Conservation (phyloP, 352 stramenopile genomes). For the Phytophthora megakarya region DNA sequence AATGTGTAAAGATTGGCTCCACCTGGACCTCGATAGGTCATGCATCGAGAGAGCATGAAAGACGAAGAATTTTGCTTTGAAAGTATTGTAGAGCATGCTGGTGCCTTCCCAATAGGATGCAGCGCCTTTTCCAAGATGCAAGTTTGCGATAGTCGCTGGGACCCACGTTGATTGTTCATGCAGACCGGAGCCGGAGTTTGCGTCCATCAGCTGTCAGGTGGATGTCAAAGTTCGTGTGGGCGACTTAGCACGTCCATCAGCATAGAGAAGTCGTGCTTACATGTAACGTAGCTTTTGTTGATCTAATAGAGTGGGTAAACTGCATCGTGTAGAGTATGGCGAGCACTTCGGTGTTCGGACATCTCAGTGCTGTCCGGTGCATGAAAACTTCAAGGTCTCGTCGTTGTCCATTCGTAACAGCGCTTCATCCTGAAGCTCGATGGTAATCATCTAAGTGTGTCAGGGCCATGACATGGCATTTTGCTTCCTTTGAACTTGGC, state of each 20-base stretch:
- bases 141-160: constrained; percentile 20
- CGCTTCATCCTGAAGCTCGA: too few species aligned
- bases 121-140: constrained; percentile 27
- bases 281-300: not conserved
- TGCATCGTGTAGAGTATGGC: constrained; percentile 4
- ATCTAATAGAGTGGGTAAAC: not conserved
- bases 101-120: not conserved
- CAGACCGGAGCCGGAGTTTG: constrained; percentile 12
- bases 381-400: constrained; percentile 24
- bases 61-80: constrained; percentile 4
- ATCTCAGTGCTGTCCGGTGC: not conserved
- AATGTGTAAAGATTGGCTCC: constrained; percentile 20
- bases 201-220: constrained; percentile 23
- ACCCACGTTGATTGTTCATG: not conserved
- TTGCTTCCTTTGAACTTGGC: too few species aligned
- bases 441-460: constrained; percentile 16
- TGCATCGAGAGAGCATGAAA: constrained; percentile 24
- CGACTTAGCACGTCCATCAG: constrained; percentile 1
- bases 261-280: not conserved
- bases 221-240: constrained; percentile 1
- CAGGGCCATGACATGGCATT: too few species aligned
- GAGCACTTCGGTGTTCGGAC: constrained; percentile 12
- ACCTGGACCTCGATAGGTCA: constrained; percentile 23
- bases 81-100: not conserved
- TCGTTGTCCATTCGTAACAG: constrained; percentile 4